Base-by-base conservation (phyloP, 495 filamentous ascomycete genomes). In the Penicillium coffeae region DNA sequence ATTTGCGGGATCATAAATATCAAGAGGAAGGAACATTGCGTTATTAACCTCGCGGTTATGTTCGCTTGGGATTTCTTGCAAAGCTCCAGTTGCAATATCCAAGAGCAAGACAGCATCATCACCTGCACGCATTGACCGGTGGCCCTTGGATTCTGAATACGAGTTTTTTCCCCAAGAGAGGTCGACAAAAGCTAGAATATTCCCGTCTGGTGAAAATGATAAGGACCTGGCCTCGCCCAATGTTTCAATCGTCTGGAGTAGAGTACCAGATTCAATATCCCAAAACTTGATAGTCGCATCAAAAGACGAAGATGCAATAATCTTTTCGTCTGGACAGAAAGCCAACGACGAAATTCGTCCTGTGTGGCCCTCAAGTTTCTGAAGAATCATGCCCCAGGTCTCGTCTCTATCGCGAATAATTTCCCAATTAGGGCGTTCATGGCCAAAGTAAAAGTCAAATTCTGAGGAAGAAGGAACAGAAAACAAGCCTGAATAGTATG, bases 401-500 rank as follows among this genome's bases (percentile, higher is more conserved):
- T 30, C 10, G 4, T 4, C 5, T 4, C 25, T 10, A 30, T 30
- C 25, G 10, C 4, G 4, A 4, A 30, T 5, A 4, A 30, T 10
- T 4, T 30, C 10, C 25, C 25, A 30, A 10, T 30, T 10, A 30
- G 25, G 25, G 25, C 4, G 10, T 30, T 30, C 25, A 30, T 37
- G 35, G n/a, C n/a, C n/a, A n/a, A n/a, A n/a, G n/a, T n/a, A n/a
- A n/a, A n/a, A n/a, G n/a, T n/a, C n/a, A n/a, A n/a, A n/a, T n/a
- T n/a, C n/a, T n/a, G n/a, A n/a, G n/a, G n/a, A n/a, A n/a, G n/a
- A n/a, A n/a, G n/a, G n/a, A n/a, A n/a, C n/a, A n/a, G n/a, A n/a
- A n/a, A n/a, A n/a, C n/a, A n/a, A n/a, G 12, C 57, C 64, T 15
- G 61, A 46, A 12, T 32, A 47, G 40, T 58, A 58, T n/a, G 54